A percentile compares a stretch with the other conserved stretches of the same genome.
These are phyloP conservation scores for Spizellomyces sp. DNA, from an alignment of 192 early-diverging fungal genomes.

Conservation along the genomic window DNA sequence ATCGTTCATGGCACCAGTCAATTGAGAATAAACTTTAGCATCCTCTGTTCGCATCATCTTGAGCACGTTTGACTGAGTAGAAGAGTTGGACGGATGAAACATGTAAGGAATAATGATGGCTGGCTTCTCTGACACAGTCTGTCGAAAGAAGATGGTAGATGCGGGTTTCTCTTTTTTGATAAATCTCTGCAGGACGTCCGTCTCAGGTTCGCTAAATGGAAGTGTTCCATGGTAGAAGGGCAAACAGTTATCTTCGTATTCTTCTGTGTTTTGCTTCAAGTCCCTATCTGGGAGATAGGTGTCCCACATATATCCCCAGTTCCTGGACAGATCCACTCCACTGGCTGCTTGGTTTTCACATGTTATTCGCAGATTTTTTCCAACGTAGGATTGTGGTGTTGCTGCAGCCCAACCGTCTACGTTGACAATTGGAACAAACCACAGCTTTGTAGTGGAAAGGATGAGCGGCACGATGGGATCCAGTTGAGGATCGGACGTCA, in stretches of 20 bases:
- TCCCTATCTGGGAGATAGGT: slow-evolving; percentile 18
- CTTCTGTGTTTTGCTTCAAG: not conserved
- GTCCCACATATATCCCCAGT: slow-evolving; percentile 27
- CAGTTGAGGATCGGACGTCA: not conserved
- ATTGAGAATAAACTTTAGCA: not conserved
- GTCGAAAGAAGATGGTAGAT: slow-evolving; percentile 17
- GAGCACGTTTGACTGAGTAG: not conserved
- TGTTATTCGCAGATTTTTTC: slow-evolving; percentile 3
- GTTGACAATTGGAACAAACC: slow-evolving; percentile 25
- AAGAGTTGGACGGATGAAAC: slow-evolving; percentile 10
- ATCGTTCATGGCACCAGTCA: not conserved
- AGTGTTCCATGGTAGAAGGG: slow-evolving; percentile 19
- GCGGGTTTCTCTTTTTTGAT: slow-evolving; percentile 16
- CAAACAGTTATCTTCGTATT: slow-evolving; percentile 21
- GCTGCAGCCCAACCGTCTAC: slow-evolving; percentile 5
- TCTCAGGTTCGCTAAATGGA: slow-evolving; percentile 32
- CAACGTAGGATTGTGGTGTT: not conserved
- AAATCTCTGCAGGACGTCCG: slow-evolving; percentile 10
- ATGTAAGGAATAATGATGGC: slow-evolving; percentile 29
- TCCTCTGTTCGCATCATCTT: slow-evolving; percentile 12
- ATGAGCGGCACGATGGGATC: not conserved
- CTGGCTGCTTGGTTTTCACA: not conserved
- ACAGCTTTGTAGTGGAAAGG: slow-evolving; percentile 8
- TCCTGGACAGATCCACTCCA: slow-evolving; percentile 23
- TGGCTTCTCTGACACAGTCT: not conserved